Conservation (phyloP, 2,329 filamentous ascomycete species). For the Calonectria leucothoes region DNA sequence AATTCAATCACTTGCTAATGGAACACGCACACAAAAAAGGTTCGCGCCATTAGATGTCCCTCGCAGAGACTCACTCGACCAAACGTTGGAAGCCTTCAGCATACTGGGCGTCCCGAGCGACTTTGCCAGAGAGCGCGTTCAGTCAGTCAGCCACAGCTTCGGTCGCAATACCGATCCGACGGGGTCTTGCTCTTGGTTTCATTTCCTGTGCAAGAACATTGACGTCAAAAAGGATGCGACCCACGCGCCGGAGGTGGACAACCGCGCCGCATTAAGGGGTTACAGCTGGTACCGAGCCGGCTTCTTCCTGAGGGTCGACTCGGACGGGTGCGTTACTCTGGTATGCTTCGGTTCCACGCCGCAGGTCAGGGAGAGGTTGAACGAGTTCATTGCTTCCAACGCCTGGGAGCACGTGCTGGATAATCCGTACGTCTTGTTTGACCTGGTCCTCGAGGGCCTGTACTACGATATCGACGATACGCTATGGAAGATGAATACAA, state of each 20-base stretch:
- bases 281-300: conserved; percentile 42
- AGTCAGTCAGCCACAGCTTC: conserved; percentile 49
- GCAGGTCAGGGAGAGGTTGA: conserved; percentile 35
- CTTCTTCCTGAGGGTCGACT: conserved; percentile 41
- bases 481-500: conserved; percentile 45
- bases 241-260: conserved; percentile 39
- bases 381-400: conserved; percentile 36
- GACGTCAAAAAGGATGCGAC: conserved; percentile 32
- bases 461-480: conserved; percentile 43
- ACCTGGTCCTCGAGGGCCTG: conserved; percentile 43
- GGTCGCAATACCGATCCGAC: conserved; percentile 37
- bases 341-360: conserved; percentile 42
- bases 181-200: conserved; percentile 48
- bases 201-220: conserved; percentile 49
- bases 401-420: conserved; percentile 38
- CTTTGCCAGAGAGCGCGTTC: conserved; percentile 45
- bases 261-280: conserved; percentile 37
- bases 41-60: conserved; percentile 46
- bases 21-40: conserved; percentile 6
- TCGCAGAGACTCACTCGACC: conserved; percentile 32
- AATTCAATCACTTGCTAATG: conserved; percentile 13
- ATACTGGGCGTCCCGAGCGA: conserved; percentile 45
- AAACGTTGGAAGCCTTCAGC: conserved; percentile 43
- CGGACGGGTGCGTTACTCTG: conserved; percentile 31
- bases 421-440: conserved; percentile 45